Conservation (phyloP, 2,329 filamentous ascomycete species). For the Trichoderma asperellum region DNA sequence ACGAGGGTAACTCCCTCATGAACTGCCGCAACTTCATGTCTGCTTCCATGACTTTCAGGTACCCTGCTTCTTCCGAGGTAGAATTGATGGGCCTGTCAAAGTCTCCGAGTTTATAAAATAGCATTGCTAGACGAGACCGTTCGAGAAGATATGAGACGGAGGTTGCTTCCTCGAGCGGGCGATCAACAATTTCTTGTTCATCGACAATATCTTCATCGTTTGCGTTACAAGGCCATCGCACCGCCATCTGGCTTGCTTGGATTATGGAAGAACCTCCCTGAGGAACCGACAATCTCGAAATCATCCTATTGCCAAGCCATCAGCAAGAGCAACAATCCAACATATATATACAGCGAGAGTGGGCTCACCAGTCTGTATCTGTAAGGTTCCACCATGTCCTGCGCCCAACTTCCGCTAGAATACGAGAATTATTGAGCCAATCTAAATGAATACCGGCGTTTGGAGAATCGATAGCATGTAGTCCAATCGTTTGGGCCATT, state of each 20-base stretch:
- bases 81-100: slow-evolving; percentile 39
- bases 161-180: slow-evolving; percentile 40
- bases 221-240: slow-evolving; percentile 45
- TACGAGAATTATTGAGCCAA: slow-evolving; percentile 31
- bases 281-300: slow-evolving; percentile 43
- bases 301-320: slow-evolving; percentile 37
- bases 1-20: slow-evolving; percentile 38
- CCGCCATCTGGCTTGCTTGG: slow-evolving; percentile 45
- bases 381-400: slow-evolving; percentile 52
- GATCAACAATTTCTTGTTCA: slow-evolving; percentile 37
- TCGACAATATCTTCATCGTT: slow-evolving; percentile 45
- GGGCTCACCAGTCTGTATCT: slow-evolving; percentile 45
- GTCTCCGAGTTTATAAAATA: slow-evolving; percentile 40
- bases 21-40: slow-evolving; percentile 39
- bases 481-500: slow-evolving; percentile 41
- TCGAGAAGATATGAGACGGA: slow-evolving; percentile 45
- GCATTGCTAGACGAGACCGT: slow-evolving; percentile 44
- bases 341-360: background rate
- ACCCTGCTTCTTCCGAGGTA: slow-evolving; percentile 39
- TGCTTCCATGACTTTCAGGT: slow-evolving; percentile 41
- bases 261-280: slow-evolving; percentile 44
- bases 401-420: slow-evolving; percentile 44
- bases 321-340: background rate
- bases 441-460: slow-evolving; percentile 28
- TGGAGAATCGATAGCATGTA: slow-evolving; percentile 46